Base-by-base conservation (phyloP, 345 rosid genomes). In the Bretschneidera sinensis region DNA sequence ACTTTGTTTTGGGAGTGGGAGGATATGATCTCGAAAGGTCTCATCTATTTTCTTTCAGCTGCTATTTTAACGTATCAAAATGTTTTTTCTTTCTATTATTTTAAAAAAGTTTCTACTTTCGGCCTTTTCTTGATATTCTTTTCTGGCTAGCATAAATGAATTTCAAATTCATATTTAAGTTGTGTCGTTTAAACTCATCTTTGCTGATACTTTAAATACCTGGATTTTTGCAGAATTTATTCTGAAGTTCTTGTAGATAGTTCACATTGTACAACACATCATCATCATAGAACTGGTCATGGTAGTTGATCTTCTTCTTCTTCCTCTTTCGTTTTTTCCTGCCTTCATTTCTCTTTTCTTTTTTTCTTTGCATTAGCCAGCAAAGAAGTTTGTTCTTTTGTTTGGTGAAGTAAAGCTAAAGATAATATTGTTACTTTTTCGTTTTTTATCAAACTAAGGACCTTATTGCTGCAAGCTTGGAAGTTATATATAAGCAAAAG, bases 11-110 rank as follows among this genome's bases (percentile, higher is more conserved):
- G 65, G 96, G 96, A 24, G 68, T 88, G 14, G 86, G 96, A 57
- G 96, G 89, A 66, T 85, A 85, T 63, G 92, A 88, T 78, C 81
- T 85, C 5, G 83, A 85, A 68, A 85, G 92, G 96, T 85, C 48
- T 54, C 21, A 55, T 19, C 43, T 55, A 54, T 20, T 16, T 21
- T 54, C 17, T 24, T 57, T 58, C 25, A 49, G 19, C 66, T 6
- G 8, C 47, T 21, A 59, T 56, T 23, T 9, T 48, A 34, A 24
- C 17, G 9, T 55, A 17, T 49, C 14, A 55, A 51, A 22, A 50
- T 21, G 5, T 11, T 33, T 20, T 17, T 16, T 25, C 8, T 39
- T 22, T 33, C 23, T 53, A 21, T 31, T 15, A 21, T 45, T 23
- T 43, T n/a, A 4, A 10, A 9, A 15, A 9, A 52, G 15, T 39